Evolutionary conservation across 129 eudicot species (phyloP), one percentile per base, ranked within the genome.

Genomic region (Arctium lappa): DNA sequence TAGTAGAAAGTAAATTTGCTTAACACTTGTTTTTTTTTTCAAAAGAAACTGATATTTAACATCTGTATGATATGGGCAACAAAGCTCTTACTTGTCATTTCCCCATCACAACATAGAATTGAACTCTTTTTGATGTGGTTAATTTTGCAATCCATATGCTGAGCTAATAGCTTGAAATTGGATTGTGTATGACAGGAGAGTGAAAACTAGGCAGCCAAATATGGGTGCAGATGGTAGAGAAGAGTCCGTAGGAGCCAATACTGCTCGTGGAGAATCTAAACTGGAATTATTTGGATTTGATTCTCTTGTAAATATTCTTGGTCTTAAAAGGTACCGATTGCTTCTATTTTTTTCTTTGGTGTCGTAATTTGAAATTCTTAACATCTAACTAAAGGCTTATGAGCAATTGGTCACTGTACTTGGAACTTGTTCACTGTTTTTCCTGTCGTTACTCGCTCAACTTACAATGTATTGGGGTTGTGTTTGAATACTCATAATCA

Each of bases 241-340:
- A 39, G 84, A 75, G 8, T 40, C 93, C 22, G 16, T 78, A 63
- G 90, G 83, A 79, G 77, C 77, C 39, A 91, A 86, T 88, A 90
- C 92, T 74, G 69, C 82, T 72, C 89, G 84, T 30, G 81, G 80
- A 79, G 94, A 93, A 74, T 93, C 98, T 76, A 93, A 91, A 81
- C 31, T 93, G 84, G 98, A 93, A 62, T 86, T 93, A 81, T 93
- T 91, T 88, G 98, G 97, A 68, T 91, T 93, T 84, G 97, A 93
- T 83, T 90, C 94, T 78, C 98, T 93, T 83, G 98, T 91, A 62
- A 93, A 90, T 80, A 90, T 89, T 56, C 88, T 93, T 70, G 97
- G 97, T 50, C 97, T 93, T 16, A 91, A 87, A 87, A 93, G 97
- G 98, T 93, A 85, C 6, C 74, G 31, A 76, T 42, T 22, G 18